Evolutionary conservation across 768 basidiomycete species (phyloP).

Genomic region (Kwoniella sp.): DNA sequence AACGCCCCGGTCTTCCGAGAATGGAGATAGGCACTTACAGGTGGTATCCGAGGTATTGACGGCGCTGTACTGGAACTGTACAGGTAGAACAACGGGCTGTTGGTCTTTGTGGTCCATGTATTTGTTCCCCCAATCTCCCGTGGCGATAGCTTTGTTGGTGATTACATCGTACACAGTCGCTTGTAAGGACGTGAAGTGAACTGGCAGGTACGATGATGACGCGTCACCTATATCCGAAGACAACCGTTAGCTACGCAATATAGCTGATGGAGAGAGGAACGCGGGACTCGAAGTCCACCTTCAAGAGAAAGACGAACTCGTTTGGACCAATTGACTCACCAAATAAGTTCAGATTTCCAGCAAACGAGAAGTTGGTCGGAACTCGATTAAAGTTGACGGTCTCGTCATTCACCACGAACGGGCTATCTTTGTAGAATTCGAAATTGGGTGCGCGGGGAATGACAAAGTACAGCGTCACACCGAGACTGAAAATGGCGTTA

Average conservation of each 20-base stretch:
- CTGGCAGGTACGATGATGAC: slow-evolving; percentile 70
- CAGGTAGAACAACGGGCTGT: slow-evolving; percentile 69
- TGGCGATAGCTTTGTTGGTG: slow-evolving; percentile 68
- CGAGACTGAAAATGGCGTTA: slow-evolving; percentile 60
- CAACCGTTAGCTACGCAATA: no score
- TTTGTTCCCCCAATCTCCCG: slow-evolving; percentile 65
- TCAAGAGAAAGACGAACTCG: neutral
- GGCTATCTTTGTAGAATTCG: slow-evolving; percentile 64
- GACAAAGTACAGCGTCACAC: slow-evolving; percentile 72
- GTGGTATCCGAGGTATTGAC: slow-evolving; percentile 79
- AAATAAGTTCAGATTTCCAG: slow-evolving; percentile 73
- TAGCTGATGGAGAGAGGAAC: neutral
- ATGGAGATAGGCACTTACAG: slow-evolving; percentile 61
- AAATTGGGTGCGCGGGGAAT: slow-evolving; percentile 81
- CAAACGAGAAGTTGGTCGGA: slow-evolving; percentile 90
- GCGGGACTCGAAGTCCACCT: no score
- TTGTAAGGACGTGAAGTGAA: slow-evolving; percentile 69
- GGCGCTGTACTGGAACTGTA: slow-evolving; percentile 81
- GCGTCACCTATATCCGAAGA: slow-evolving; percentile 64
- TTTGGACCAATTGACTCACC: no score
- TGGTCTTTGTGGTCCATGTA: slow-evolving; percentile 68
- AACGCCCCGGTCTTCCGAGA: no score
- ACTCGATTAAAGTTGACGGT: slow-evolving; percentile 67
- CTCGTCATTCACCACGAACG: slow-evolving; percentile 61
- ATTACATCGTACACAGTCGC: slow-evolving; percentile 72